These are phyloP conservation scores for Hanseniaspora lachancei DNA, from an alignment of 805 yeast species.

Conservation along the genomic window DNA sequence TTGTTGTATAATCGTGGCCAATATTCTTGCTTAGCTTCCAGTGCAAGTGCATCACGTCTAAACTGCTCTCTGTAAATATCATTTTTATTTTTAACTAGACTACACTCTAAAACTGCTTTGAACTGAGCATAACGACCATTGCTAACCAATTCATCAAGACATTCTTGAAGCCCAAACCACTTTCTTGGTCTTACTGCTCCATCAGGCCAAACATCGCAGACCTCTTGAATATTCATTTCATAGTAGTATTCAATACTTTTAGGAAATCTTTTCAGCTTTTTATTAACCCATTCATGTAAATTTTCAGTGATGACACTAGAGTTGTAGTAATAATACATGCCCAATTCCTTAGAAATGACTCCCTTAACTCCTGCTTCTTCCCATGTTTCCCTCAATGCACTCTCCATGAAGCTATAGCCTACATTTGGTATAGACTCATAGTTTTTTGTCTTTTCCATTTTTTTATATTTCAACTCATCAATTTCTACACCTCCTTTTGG, in stretches of 20 bases:
- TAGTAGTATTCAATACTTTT: slow-evolving; percentile 75
- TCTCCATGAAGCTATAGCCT: slow-evolving; percentile 24
- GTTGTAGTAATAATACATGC: slow-evolving; percentile 51
- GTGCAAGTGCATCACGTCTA: slow-evolving; percentile 30
- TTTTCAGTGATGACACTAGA: slow-evolving; percentile 29
- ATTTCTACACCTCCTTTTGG: slow-evolving; percentile 93
- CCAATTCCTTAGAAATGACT: slow-evolving; percentile 40
- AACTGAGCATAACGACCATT: slow-evolving; percentile 33
- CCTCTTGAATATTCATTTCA: slow-evolving; percentile 51
- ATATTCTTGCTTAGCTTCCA: background rate
- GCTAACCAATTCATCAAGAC: slow-evolving; percentile 24
- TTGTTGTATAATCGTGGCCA: background rate
- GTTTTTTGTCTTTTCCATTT: background rate
- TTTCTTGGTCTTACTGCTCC: slow-evolving; percentile 42
- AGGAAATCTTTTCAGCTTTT: slow-evolving; percentile 37
- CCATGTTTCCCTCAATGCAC: slow-evolving; percentile 89
- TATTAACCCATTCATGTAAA: slow-evolving; percentile 24
- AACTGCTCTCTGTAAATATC: slow-evolving; percentile 37
- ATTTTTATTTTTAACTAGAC: slow-evolving; percentile 37
- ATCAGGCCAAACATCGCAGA: slow-evolving; percentile 70
- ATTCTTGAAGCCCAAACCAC: slow-evolving; percentile 34
- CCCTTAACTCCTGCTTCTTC: slow-evolving; percentile 93
- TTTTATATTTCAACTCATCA: slow-evolving; percentile 42
- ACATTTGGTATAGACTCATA: background rate
- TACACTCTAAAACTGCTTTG: slow-evolving; percentile 46